phyloP scores from a whole-genome alignment of 148 eudicot species.

The Beta vulgaris region DNA sequence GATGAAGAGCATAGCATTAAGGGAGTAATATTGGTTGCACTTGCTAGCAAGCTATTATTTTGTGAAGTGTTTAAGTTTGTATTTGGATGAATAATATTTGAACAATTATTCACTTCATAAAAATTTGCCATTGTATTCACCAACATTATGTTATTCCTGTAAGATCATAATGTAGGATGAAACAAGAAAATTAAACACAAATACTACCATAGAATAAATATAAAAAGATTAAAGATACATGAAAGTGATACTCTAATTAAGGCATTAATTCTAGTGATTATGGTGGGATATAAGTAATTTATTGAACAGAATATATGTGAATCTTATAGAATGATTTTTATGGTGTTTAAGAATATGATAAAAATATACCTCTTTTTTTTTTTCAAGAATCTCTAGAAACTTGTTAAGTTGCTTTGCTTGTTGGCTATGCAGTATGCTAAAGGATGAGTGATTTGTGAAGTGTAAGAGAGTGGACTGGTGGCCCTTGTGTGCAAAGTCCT shows the following conservation, averaged over 20 bases:
- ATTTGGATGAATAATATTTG: slow-evolving; percentile 22
- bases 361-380: not conserved
- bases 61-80: slow-evolving; percentile 11
- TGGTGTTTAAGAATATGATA: not conserved
- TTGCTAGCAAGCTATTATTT: slow-evolving; percentile 11
- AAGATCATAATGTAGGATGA: not conserved
- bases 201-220: not conserved
- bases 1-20: slow-evolving; percentile 25
- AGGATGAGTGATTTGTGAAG: not conserved
- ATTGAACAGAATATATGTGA: not conserved
- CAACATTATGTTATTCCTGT: slow-evolving; percentile 11
- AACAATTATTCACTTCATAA: slow-evolving; percentile 40
- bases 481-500: slow-evolving; percentile 13
- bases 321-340: not conserved
- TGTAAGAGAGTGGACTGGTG: slow-evolving; percentile 16
- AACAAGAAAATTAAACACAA: not conserved
- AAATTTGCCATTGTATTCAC: slow-evolving; percentile 34
- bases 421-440: slow-evolving; percentile 12
- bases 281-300: not conserved
- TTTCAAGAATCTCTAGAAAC: not conserved
- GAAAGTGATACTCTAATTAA: not conserved
- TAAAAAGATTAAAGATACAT: not conserved
- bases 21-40: slow-evolving; percentile 12
- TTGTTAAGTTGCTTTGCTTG: not conserved
- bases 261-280: not conserved